Conservation (phyloP, 768 basidiomycete species). For the Agaricus subrufescens region DNA sequence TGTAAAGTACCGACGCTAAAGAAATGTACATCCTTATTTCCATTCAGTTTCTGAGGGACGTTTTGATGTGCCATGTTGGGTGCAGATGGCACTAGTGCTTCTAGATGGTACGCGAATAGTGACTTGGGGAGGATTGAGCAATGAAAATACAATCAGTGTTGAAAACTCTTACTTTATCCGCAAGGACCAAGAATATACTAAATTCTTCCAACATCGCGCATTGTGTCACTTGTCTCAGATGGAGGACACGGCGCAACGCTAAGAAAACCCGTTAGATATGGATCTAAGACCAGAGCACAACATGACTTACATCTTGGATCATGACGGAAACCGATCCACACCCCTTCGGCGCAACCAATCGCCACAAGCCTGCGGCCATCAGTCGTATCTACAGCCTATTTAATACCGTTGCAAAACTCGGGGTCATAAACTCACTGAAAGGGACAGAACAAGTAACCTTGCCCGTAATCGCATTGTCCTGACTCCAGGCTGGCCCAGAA, state of each 20-base stretch:
- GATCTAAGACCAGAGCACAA: neutral
- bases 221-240: slow-evolving; percentile 88
- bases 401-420: neutral
- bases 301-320: slow-evolving; percentile 71
- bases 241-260: slow-evolving; percentile 91
- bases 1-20: slow-evolving; percentile 89
- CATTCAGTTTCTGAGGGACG: slow-evolving; percentile 85
- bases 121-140: slow-evolving; percentile 38
- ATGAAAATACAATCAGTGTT: neutral
- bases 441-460: slow-evolving; percentile 95
- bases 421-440: slow-evolving; percentile 54
- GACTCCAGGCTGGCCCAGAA: slow-evolving; percentile 53
- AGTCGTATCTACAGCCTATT: slow-evolving; percentile 71
- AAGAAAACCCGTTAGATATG: slow-evolving; percentile 27
- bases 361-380: slow-evolving; percentile 83
- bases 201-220: slow-evolving; percentile 95
- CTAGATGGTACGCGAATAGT: slow-evolving; percentile 91
- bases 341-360: slow-evolving; percentile 87
- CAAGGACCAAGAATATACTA: slow-evolving; percentile 92
- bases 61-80: slow-evolving; percentile 61
- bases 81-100: slow-evolving; percentile 89
- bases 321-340: slow-evolving; percentile 91
- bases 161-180: slow-evolving; percentile 70
- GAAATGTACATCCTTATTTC: slow-evolving; percentile 89
- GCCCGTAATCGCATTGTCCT: slow-evolving; percentile 67